phyloP scores from a whole-genome alignment of 1,284 basidiomycete genomes.

The Ceratobasidium theobromae region DNA sequence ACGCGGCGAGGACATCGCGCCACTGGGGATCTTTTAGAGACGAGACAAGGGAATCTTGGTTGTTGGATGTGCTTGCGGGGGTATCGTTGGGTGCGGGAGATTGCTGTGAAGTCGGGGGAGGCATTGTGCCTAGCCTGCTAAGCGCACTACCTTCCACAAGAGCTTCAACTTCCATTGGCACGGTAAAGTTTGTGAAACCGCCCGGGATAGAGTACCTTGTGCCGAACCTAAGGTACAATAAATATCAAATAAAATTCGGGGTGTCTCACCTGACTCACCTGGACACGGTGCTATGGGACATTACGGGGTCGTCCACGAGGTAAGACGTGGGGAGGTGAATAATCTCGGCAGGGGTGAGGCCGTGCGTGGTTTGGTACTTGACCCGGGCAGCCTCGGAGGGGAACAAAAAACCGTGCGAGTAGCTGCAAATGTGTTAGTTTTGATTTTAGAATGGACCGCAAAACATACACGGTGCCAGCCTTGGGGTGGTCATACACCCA shows the following conservation, averaged over 20 bases:
- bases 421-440: conserved; percentile 52
- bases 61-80: conserved; percentile 34
- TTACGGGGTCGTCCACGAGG: conserved; percentile 20
- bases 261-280: conserved; percentile 2
- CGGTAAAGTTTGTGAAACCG: conserved; percentile 58
- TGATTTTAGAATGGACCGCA: conserved; percentile 29
- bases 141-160: conserved; percentile 89
- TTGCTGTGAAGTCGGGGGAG: conserved; percentile 37
- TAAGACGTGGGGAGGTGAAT: conserved; percentile 31
- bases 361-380: conserved; percentile 44
- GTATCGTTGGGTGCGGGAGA: conserved; percentile 32
- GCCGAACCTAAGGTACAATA: conserved; percentile 84
- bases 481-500: conserved; percentile 99
- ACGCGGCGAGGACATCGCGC: conserved; percentile 55
- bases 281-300: conserved; percentile 26
- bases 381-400: conserved; percentile 83
- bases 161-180: conserved; percentile 82
- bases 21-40: conserved; percentile 35
- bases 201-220: conserved; percentile 63
- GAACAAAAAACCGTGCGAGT: conserved; percentile 96
- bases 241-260: background rate
- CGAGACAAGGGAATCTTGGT: conserved; percentile 32
- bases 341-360: conserved; percentile 28
- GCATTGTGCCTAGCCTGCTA: conserved; percentile 54
- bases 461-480: conserved; percentile 79